phyloP scores from a whole-genome alignment of 352 stramenopile genomes.

The Phytophthora lateralis region DNA sequence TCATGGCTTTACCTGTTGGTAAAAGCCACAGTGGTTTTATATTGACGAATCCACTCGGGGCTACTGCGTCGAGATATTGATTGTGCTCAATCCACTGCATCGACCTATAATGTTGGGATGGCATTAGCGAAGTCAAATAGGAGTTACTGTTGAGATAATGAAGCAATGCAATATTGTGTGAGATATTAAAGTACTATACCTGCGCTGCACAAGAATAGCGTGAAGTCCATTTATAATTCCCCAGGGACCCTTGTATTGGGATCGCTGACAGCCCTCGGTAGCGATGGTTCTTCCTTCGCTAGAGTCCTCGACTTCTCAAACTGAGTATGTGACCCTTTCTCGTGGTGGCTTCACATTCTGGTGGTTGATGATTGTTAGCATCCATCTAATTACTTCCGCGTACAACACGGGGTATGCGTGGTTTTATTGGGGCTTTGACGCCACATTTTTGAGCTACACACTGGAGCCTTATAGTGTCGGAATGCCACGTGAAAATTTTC shows the following conservation, averaged over 20 bases:
- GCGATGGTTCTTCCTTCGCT: neutral
- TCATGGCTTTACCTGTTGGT: no score
- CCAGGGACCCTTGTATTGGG: neutral
- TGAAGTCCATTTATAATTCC: neutral
- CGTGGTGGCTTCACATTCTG: constrained; percentile 21
- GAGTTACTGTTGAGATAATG: no score
- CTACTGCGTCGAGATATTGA: no score
- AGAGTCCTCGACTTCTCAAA: neutral
- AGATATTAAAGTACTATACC: no score
- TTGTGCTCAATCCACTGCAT: no score
- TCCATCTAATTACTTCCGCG: constrained; percentile 10
- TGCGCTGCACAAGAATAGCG: neutral
- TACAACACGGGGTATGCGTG: constrained; percentile 30
- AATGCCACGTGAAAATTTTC: constrained; percentile 27
- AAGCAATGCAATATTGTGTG: no score
- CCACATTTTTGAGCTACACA: constrained; percentile 22
- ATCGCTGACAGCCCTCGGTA: neutral
- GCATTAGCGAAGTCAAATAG: no score
- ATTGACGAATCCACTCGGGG: no score
- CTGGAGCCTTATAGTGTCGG: constrained; percentile 29
- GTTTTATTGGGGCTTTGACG: constrained; percentile 33
- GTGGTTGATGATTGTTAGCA: constrained; percentile 26
- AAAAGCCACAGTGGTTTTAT: no score
- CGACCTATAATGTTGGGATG: no score
- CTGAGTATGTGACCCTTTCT: constrained; percentile 16